These are phyloP conservation scores for Colletotrichum liaoningense DNA, from an alignment of 2,329 filamentous ascomycete species.

Conservation along the genomic window DNA sequence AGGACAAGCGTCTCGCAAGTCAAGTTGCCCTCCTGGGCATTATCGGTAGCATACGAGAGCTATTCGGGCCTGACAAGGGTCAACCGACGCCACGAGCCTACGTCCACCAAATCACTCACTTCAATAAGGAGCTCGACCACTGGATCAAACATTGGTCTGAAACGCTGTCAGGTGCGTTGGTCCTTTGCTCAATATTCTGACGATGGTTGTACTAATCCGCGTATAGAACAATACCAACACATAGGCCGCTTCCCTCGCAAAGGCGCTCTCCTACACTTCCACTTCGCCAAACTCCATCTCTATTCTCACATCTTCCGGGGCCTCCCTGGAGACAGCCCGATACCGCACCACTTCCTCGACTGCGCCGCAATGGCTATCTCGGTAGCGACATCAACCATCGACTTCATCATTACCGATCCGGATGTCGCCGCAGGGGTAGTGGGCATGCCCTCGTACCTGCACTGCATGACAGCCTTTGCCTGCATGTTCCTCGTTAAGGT, in stretches of 20 bases:
- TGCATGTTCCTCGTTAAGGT: constrained; percentile 64
- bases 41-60: constrained; percentile 63
- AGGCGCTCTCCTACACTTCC: constrained; percentile 53
- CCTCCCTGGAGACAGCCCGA: constrained; percentile 45
- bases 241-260: constrained; percentile 55
- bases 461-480: constrained; percentile 65
- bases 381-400: constrained; percentile 56
- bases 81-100: constrained; percentile 62
- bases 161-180: constrained; percentile 42
- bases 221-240: constrained; percentile 48
- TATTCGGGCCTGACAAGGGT: constrained; percentile 67
- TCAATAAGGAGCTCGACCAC: constrained; percentile 48
- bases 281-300: constrained; percentile 55
- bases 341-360: constrained; percentile 49
- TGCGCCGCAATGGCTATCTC: constrained; percentile 46
- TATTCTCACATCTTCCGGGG: constrained; percentile 56
- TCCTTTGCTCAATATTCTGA: neutral
- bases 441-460: constrained; percentile 62
- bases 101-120: constrained; percentile 56
- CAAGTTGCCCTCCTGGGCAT: constrained; percentile 70
- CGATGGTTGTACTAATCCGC: too few species aligned
- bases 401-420: constrained; percentile 54
- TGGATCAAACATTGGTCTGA: constrained; percentile 51
- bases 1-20: constrained; percentile 67
- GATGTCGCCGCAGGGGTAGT: constrained; percentile 52